Base-by-base conservation (phyloP, 75 land plant genomes). In the Azolla pinnata region DNA sequence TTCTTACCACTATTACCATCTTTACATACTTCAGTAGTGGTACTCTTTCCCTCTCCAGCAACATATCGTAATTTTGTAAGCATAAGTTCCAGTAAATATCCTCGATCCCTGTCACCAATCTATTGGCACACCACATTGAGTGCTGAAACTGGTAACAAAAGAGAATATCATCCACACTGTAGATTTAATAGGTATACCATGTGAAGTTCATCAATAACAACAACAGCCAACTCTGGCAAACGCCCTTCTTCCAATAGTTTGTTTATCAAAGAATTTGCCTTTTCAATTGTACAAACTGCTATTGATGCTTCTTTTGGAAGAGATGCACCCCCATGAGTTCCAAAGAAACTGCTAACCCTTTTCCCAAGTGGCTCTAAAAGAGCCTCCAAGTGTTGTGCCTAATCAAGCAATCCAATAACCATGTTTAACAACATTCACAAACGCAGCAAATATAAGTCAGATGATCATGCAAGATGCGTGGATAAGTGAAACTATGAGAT, bases 221-320 rank as follows among this genome's bases (percentile, higher is more conserved):
- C 74, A 57, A 85, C 79, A 55, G 87, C 90, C 65, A 93, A 57
- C 70, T 92, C 97, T 31, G 96, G 79, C n/a, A 93, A 70, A 47
- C 90, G 96, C 9, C 84, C 85, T 46, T 93, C 98, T 66, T 93
- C 98, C 29, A 93, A 62, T 61, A 93, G 61, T 61, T 86, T 76
- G 57, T 93, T 93, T 17, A 93, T 57, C n/a, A 93, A 61, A 40
- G 85, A 89, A 59, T 93, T 93, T 54, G 96, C 98, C 74, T 93
- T 93, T 68, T 93, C 98, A 30, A 93, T 93, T 10, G 98, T 93
- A 63, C 98, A 93, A 0, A 93, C 98, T 63, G 96, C 98, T 44
- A 93, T 72, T 52, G 90, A 85, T 35, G 98, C 85, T 61, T 93
- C 98, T 62, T 85, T 83, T n/a, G 87, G 87, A 56, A 93, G 79